Conservation (phyloP, 768 basidiomycete genomes). For the Pulveroboletus sp. region DNA sequence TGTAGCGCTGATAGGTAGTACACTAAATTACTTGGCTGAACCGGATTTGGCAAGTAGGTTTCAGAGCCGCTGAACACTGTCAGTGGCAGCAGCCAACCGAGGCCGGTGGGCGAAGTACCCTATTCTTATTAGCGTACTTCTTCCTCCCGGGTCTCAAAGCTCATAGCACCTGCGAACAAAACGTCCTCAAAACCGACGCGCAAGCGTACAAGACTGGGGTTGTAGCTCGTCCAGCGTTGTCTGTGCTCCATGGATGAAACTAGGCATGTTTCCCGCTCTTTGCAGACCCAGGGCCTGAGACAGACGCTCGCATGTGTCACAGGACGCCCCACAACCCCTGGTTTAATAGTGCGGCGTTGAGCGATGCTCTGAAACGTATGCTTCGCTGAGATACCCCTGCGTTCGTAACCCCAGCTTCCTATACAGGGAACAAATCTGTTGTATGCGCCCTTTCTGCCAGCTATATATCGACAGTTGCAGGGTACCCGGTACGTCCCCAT, state of each 20-base stretch:
- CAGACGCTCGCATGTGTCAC: slow-evolving; percentile 20
- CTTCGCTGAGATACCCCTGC: not conserved
- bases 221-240: slow-evolving; percentile 54
- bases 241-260: slow-evolving; percentile 75
- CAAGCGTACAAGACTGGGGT: slow-evolving; percentile 72
- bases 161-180: slow-evolving; percentile 13
- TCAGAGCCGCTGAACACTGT: slow-evolving; percentile 15
- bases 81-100: slow-evolving; percentile 1
- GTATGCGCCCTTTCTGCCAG: slow-evolving; percentile 90
- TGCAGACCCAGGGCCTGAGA: not conserved
- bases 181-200: slow-evolving; percentile 41
- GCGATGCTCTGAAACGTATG: slow-evolving; percentile 69
- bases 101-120: slow-evolving; percentile 23
- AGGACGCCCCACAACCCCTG: slow-evolving; percentile 57
- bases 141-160: slow-evolving; percentile 15
- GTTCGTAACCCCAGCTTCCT: not conserved
- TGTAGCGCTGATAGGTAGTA: too few relatives aligned
- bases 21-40: slow-evolving; percentile 2
- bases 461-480: slow-evolving; percentile 88
- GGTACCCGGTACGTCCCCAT: slow-evolving; percentile 64
- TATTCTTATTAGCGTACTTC: slow-evolving; percentile 15
- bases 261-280: slow-evolving; percentile 38
- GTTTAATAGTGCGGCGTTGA: slow-evolving; percentile 59
- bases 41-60: slow-evolving; percentile 23
- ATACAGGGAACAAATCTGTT: slow-evolving; percentile 77